Base-by-base conservation (phyloP, 352 stramenopile genomes). In the Phytophthora citricola region DNA sequence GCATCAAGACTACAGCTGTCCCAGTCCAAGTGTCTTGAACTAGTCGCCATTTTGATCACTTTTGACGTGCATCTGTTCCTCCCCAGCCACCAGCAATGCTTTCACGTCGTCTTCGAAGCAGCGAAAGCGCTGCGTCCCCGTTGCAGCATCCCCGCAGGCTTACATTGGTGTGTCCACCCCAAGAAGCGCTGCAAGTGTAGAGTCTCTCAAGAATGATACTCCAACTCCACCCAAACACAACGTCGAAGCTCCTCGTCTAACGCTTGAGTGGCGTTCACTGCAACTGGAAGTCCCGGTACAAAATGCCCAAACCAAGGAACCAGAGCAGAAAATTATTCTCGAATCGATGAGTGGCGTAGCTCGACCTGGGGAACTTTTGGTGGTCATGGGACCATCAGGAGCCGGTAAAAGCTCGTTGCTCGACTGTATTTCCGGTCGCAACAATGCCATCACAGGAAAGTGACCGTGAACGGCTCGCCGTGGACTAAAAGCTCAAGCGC, bases 331-430 rank as follows among this genome's bases (percentile, higher is more conserved):
- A 62, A 49, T 71, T 12, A 87, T 94, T 43, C 71, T 94, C 2
- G 63, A 77, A 26, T 43, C 71, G 2, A 67, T 92, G 53, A 80
- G 51, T 44, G 85, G 82, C 22, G 54, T 72, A 32, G 80, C 81
- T 32, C 63, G 58, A 24, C 83, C 84, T 5, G 85, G 86, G 14
- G 69, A 83, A 34, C 66, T 93, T 8, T 57, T 90, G n/a, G 81
- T 85, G 20, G 62, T 94, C 58, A 90, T 91, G 75, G 86, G 86
- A 2, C 76, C 78, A 7, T 86, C 72, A 0, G 85, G 88, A 15
- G 85, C 87, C 15, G 92, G 93, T 1, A 98, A 98, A 68, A 97
- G 89, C 14, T 98, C 95, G 3, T 76, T 98, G 5, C 83, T 98
- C 24, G 93, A 98, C 82, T 95, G 98, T 14, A 92, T 99, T 56